Evolutionary conservation across 2,329 filamentous ascomycete species (phyloP), one percentile per base, ranked within the genome.

Genomic region (Annulohypoxylon truncatum): DNA sequence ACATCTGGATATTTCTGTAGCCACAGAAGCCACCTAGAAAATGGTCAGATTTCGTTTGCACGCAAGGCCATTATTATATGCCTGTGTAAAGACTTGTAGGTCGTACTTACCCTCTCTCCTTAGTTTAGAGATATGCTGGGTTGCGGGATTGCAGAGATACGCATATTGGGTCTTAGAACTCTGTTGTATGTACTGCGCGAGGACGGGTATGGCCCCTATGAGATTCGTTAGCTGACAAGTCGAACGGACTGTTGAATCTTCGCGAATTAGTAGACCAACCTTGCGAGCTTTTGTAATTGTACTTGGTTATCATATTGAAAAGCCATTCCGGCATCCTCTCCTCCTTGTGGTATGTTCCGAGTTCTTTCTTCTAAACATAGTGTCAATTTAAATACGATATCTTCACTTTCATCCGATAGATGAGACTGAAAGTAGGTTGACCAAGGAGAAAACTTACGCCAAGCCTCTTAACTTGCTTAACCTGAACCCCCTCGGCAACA

Each of bases 1-100:
- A 79, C 89, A 96, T 96, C 77, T 98, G 96, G 29, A 97, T 96
- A 75, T 97, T 98, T 40, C 95, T 87, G 77, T 97, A 98, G 2
- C 95, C 95, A 76, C 95, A 98, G 77, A 98, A 98, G 4, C 93
- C 92, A 20, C 94, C 94, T 87, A 20, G 7, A 18, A 44, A 26
- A 29, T 38, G n/a, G 4, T 18, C 10, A 10, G 10, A 10, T 5
- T 8, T 6, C 2, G 20, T 60, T 54, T 33, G 52, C 10, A 22
- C 7, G 26, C 12, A 10, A 12, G 4, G 8, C 6, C 22, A 31
- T 22, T 13, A 13, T 29, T 13, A 13, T 29, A 5, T 35, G 24
- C 9, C 26, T 13, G 67, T 26, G 26, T 5, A 38, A 7, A 6
- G 22, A 26, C 5, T 18, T 24, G n/a, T 12, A 20, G 10, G 51